These are phyloP conservation scores for Pelagophyceae sp. DNA, from an alignment of 352 stramenopile genomes.

Conservation along the genomic window DNA sequence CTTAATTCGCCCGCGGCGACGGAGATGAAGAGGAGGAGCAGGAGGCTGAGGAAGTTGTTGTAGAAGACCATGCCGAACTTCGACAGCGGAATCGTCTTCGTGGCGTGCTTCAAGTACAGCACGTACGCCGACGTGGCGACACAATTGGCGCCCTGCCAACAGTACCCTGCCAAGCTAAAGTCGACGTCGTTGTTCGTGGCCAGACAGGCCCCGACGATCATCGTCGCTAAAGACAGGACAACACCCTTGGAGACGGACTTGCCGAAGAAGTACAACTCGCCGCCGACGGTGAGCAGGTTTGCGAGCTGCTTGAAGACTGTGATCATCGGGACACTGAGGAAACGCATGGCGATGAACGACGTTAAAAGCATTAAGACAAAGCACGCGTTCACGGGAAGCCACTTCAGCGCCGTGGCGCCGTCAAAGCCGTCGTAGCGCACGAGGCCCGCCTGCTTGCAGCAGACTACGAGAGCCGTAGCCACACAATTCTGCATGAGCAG, in stretches of 20 bases:
- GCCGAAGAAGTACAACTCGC: conserved; percentile 88
- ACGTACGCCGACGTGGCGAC: conserved; percentile 86
- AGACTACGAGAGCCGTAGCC: conserved; percentile 80
- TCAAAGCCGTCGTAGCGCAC: conserved; percentile 88
- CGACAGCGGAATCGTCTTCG: conserved; percentile 86
- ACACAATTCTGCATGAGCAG: conserved; percentile 84
- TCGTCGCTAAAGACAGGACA: conserved; percentile 82
- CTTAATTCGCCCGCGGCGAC: conserved; percentile 78
- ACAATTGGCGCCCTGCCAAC: conserved; percentile 97
- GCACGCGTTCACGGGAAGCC: conserved; percentile 93
- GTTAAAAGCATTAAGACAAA: conserved; percentile 98
- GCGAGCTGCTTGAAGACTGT: conserved; percentile 99
- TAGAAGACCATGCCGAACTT: conserved; percentile 99
- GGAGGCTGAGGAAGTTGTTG: conserved; percentile 94
- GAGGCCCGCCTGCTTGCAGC: conserved; percentile 70
- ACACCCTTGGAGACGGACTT: conserved; percentile 77
- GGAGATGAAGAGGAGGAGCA: conserved; percentile 69
- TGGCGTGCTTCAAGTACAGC: conserved; percentile 96
- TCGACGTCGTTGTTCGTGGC: conserved; percentile 87
- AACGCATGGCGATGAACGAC: conserved; percentile 74
- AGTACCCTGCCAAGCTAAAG: conserved; percentile 75
- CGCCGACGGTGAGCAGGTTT: conserved; percentile 92
- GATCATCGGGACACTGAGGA: conserved; percentile 96
- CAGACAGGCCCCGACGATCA: conserved; percentile 88
- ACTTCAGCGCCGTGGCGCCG: conserved; percentile 72